Evolutionary conservation across 208 protist species (phyloP).

Genomic region (Lotmaria passim): DNA sequence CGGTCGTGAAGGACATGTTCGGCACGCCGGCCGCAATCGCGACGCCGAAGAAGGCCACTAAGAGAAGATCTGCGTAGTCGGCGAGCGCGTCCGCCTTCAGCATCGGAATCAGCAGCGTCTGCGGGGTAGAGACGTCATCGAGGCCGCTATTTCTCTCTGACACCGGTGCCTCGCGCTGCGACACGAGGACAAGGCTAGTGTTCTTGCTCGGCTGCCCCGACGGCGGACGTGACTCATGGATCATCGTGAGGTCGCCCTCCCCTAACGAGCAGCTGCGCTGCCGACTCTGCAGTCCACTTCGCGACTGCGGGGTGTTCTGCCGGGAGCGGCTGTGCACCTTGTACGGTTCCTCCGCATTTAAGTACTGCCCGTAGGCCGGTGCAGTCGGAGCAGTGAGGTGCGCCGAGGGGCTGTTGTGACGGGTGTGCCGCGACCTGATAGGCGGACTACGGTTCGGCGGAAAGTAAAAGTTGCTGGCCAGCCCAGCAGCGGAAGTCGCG

Average conservation of each 20-base stretch:
- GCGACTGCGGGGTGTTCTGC: neutral
- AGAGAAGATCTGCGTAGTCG: slow-evolving; percentile 20
- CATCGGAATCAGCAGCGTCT: neutral
- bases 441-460: slow-evolving; percentile 3
- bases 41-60: slow-evolving; percentile 24
- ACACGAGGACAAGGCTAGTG: neutral
- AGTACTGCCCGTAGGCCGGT: slow-evolving; percentile 17
- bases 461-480: slow-evolving; percentile 8
- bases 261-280: neutral
- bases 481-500: neutral
- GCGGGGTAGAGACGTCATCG: neutral
- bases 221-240: neutral
- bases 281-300: neutral
- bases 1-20: slow-evolving; percentile 10
- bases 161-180: neutral
- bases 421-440: neutral
- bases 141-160: neutral
- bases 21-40: neutral
- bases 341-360: slow-evolving; percentile 17
- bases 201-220: neutral
- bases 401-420: neutral
- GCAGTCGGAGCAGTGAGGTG: neutral
- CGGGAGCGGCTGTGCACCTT: neutral
- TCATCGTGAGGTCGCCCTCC: neutral
- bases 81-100: neutral